Conservation (phyloP, 169 alveolate genomes). For the Besnoitia besnoiti region DNA sequence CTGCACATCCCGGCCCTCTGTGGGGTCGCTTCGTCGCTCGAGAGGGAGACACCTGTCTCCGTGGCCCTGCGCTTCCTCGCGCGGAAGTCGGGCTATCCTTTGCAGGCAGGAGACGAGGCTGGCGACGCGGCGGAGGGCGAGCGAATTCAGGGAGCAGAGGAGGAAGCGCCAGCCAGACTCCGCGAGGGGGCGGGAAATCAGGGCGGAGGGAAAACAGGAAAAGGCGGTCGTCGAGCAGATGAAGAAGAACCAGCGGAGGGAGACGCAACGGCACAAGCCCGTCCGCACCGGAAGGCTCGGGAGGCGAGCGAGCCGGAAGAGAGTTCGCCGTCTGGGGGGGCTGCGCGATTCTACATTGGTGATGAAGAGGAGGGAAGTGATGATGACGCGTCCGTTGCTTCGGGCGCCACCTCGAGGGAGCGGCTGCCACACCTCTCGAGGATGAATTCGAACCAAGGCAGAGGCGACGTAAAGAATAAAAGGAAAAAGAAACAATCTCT, state of each 20-base stretch:
- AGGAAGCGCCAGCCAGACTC: background rate
- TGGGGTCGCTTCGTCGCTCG: conserved; percentile 55
- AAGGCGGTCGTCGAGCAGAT: background rate
- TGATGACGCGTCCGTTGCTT: no score
- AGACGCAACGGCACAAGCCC: no score
- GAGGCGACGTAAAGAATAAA: background rate
- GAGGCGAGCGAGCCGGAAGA: background rate
- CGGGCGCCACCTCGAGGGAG: no score
- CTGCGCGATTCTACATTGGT: background rate
- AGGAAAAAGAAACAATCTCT: conserved; percentile 19
- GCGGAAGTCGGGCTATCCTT: background rate
- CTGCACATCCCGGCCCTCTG: conserved; percentile 40
- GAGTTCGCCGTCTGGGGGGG: background rate
- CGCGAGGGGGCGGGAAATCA: no score
- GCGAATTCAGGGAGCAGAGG: background rate
- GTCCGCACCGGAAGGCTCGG: no score
- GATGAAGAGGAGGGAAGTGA: background rate
- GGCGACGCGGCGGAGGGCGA: background rate
- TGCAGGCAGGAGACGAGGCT: background rate
- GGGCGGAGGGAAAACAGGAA: background rate
- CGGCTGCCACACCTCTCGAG: no score
- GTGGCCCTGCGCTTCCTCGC: background rate
- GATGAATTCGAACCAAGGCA: no score
- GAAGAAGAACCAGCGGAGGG: no score
- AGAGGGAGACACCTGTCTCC: conserved; percentile 61